These are phyloP conservation scores for Pseudogymnoascus sp. DNA, from an alignment of 2,329 filamentous ascomycete genomes.

Conservation along the genomic window DNA sequence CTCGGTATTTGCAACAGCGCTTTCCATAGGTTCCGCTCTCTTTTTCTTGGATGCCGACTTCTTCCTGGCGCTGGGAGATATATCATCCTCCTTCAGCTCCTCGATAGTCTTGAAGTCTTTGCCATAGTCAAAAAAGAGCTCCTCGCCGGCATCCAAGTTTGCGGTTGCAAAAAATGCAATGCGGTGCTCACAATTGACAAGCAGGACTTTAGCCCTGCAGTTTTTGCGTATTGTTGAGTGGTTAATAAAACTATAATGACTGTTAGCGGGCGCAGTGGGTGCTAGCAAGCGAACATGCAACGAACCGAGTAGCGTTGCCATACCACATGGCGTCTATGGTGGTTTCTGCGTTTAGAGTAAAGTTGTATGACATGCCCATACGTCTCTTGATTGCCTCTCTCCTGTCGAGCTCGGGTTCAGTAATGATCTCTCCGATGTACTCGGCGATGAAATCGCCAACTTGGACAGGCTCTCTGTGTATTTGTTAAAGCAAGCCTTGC, in stretches of 20 bases:
- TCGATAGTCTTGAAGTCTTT: slow-evolving; percentile 45
- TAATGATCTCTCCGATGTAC: slow-evolving; percentile 64
- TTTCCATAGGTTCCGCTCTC: not conserved
- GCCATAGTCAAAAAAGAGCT: slow-evolving; percentile 77
- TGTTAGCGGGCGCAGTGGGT: slow-evolving; percentile 67
- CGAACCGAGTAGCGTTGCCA: slow-evolving; percentile 6
- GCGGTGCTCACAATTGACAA: slow-evolving; percentile 69
- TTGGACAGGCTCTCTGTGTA: slow-evolving; percentile 19
- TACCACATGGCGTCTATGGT: not conserved
- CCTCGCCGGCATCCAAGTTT: slow-evolving; percentile 63
- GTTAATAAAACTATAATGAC: slow-evolving; percentile 71
- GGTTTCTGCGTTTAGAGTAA: slow-evolving; percentile 42
- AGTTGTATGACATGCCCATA: slow-evolving; percentile 39
- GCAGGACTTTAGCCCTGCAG: slow-evolving; percentile 59
- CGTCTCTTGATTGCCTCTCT: slow-evolving; percentile 29
- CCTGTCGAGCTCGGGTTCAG: slow-evolving; percentile 21
- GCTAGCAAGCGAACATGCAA: slow-evolving; percentile 15
- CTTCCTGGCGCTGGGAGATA: not conserved
- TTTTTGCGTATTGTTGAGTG: slow-evolving; percentile 61
- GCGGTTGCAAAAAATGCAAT: slow-evolving; percentile 66
- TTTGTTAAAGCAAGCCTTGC: slow-evolving; percentile 33
- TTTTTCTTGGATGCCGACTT: not conserved
- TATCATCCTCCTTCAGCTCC: not conserved
- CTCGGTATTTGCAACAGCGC: not conserved
- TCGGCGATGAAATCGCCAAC: slow-evolving; percentile 70